Conservation (phyloP, 352 stramenopile genomes). For the Phytophthora pisi region DNA sequence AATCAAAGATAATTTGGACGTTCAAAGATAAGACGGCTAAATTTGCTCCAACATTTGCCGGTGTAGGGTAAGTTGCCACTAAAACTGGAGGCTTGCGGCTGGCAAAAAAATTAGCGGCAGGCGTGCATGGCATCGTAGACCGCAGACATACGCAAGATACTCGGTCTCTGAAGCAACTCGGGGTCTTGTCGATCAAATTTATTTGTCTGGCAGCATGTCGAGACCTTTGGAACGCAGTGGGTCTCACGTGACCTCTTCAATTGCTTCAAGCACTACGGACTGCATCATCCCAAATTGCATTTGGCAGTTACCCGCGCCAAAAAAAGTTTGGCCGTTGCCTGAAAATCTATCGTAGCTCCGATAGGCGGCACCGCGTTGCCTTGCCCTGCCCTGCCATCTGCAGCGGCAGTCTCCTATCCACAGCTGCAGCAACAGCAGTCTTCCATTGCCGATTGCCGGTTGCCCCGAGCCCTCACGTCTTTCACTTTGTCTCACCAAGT, state of each 20-base stretch:
- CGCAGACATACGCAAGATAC: too few relatives aligned
- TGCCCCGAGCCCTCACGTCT: slow-evolving; percentile 30
- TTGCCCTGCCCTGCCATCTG: slow-evolving; percentile 1
- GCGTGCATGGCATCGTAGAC: too few relatives aligned
- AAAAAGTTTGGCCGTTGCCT: slow-evolving; percentile 14
- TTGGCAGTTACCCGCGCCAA: slow-evolving; percentile 16
- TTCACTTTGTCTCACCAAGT: slow-evolving; percentile 32
- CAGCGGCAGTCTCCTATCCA: slow-evolving; percentile 10
- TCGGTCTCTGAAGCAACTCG: too few relatives aligned
- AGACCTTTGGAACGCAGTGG: slow-evolving; percentile 1
- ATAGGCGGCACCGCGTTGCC: neutral
- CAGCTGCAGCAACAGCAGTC: neutral
- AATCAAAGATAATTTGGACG: too few relatives aligned
- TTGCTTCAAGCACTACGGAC: neutral
- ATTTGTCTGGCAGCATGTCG: neutral
- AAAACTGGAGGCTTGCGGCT: too few relatives aligned
- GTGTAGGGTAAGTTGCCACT: neutral
- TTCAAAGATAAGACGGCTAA: neutral
- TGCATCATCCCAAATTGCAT: slow-evolving; percentile 23
- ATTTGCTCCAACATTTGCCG: slow-evolving; percentile 8
- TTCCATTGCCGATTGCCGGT: slow-evolving; percentile 14
- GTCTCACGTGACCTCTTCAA: slow-evolving; percentile 13
- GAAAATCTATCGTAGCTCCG: slow-evolving; percentile 5
- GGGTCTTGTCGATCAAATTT: too few relatives aligned
- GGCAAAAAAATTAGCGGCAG: too few relatives aligned